Evolutionary conservation across 805 yeast species (phyloP).

Genomic region (Lipomyces spencermartinsiae): DNA sequence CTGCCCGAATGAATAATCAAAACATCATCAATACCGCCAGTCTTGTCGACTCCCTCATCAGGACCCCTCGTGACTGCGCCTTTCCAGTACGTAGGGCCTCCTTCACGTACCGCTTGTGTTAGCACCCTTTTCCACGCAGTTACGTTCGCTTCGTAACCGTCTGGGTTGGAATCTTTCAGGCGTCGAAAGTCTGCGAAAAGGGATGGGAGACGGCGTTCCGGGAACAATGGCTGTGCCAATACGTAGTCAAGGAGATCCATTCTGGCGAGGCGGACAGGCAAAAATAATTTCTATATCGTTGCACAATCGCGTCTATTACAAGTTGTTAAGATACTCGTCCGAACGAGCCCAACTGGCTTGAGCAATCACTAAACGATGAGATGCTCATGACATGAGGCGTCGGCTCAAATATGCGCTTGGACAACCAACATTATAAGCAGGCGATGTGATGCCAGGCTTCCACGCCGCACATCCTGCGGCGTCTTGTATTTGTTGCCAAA

Average conservation of each 20-base stretch:
- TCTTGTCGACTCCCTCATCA: not conserved
- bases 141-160: conserved; percentile 59
- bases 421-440: too few relatives aligned
- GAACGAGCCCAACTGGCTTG: not conserved
- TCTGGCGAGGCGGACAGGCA: not conserved
- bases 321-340: not conserved
- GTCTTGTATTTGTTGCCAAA: not conserved
- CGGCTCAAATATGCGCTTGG: too few relatives aligned
- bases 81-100: not conserved
- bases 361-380: not conserved
- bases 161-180: conserved; percentile 53
- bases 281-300: not conserved
- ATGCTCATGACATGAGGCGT: not conserved
- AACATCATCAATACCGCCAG: conserved; percentile 5
- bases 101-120: conserved; percentile 40
- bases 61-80: not conserved
- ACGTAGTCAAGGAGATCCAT: conserved; percentile 24
- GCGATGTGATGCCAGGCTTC: not conserved
- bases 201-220: conserved; percentile 52
- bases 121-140: conserved; percentile 54
- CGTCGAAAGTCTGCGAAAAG: conserved; percentile 56
- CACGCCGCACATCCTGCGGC: not conserved
- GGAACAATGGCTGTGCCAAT: conserved; percentile 46
- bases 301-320: not conserved
- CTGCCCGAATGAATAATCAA: conserved; percentile 27